Evolutionary conservation across 140 eudicot genomes (phyloP).

Genomic region (Oenanthe javanica): DNA sequence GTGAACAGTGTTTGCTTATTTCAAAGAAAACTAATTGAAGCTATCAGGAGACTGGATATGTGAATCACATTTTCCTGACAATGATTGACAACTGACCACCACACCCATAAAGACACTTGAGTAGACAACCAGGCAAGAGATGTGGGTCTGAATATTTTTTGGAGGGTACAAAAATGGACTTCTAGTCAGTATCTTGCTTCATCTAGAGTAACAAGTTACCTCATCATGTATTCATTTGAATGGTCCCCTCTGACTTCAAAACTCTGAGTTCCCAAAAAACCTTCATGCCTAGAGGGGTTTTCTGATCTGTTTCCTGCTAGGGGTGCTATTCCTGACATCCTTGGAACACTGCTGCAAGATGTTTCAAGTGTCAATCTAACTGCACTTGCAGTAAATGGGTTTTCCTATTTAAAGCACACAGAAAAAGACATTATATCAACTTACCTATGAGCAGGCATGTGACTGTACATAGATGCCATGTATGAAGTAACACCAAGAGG

Average conservation of each 20-base stretch:
- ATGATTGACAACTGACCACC: not conserved
- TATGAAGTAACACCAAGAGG: slow-evolving; percentile 51
- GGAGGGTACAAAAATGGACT: not conserved
- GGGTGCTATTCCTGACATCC: slow-evolving; percentile 40
- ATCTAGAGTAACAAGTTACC: slow-evolving; percentile 35
- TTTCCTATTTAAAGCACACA: not conserved
- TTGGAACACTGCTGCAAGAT: slow-evolving; percentile 38
- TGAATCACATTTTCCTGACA: not conserved
- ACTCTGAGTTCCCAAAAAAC: slow-evolving; percentile 35
- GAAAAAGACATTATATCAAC: slow-evolving; percentile 9
- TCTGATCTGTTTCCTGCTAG: slow-evolving; percentile 23
- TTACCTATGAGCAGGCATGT: slow-evolving; percentile 49
- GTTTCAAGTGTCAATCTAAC: slow-evolving; percentile 12
- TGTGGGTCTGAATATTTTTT: not conserved
- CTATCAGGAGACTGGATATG: not conserved
- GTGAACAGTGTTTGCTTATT: not conserved
- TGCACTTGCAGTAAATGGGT: not conserved
- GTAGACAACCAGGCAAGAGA: not conserved
- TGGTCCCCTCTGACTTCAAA: slow-evolving; percentile 31
- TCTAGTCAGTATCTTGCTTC: not conserved
- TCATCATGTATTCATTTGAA: slow-evolving; percentile 30
- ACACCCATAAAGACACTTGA: not conserved
- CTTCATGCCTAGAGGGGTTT: slow-evolving; percentile 24
- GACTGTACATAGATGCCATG: slow-evolving; percentile 39
- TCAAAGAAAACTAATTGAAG: not conserved